Evolutionary conservation across 2,329 filamentous ascomycete species (phyloP).

Genomic region (Colletotrichum acutatum): DNA sequence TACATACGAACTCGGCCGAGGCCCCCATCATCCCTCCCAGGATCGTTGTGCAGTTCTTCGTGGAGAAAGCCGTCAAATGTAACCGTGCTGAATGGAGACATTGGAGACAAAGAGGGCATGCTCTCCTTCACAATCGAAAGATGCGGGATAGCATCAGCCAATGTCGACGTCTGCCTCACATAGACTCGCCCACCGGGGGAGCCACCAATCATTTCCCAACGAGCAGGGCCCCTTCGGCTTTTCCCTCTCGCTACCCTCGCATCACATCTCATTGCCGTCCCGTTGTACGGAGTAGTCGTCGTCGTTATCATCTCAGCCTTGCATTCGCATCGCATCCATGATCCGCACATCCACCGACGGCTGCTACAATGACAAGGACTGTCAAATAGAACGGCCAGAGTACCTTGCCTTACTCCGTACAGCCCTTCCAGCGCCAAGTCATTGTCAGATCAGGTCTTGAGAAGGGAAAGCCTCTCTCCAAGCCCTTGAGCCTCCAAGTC

Average conservation of each 20-base stretch:
- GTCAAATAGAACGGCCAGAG: too few species aligned
- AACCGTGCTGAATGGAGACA: not conserved
- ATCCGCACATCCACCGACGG: not conserved
- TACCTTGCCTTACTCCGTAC: too few species aligned
- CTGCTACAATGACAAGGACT: too few species aligned
- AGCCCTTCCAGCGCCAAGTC: not conserved
- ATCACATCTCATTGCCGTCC: not conserved
- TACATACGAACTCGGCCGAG: constrained; percentile 5
- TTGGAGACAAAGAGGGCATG: not conserved
- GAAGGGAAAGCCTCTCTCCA: constrained; percentile 7
- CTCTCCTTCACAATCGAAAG: not conserved
- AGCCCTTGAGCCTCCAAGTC: not conserved
- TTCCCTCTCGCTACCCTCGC: not conserved
- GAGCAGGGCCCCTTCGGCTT: not conserved
- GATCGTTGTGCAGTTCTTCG: not conserved
- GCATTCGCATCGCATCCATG: not conserved
- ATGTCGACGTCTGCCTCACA: not conserved
- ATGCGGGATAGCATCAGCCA: not conserved
- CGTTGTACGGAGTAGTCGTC: not conserved
- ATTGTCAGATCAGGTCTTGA: not conserved
- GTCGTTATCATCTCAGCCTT: constrained; percentile 21
- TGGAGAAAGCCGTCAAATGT: not conserved
- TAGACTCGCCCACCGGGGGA: not conserved
- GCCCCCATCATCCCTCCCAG: not conserved
- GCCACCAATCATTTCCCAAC: not conserved